Base-by-base conservation (phyloP, 1,139 yeast genomes). In the Trichomonascaceae sp. region DNA sequence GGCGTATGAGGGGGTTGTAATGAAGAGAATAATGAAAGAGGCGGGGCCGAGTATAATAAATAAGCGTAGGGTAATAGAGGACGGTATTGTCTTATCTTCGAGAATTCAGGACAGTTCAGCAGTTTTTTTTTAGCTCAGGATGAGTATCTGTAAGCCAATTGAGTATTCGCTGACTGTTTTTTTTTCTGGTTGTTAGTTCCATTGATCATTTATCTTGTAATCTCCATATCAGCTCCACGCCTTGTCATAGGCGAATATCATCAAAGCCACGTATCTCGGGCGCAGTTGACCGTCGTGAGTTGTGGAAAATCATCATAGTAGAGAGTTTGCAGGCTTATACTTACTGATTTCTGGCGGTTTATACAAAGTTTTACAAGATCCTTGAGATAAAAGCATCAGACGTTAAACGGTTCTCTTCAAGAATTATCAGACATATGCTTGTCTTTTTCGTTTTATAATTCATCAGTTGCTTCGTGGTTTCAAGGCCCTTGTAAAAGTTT, bases 211-310 rank as follows among this genome's bases (percentile, higher is more conserved):
- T 3, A n/a, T 9, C 17, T 13, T 36, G 15, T 4, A 32, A 32
- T 4, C 17, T 15, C 41, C 17, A 17, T 36, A 36, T 80, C 93
- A 85, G 95, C 79, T 72, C 93, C 95, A 85, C 90, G 96, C 97
- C 97, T 87, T 85, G 98, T 91, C 96, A 91, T 82, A 89, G 97
- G 97, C 97, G 78, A 74, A 72, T 82, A 74, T 91, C 98, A 91
- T 91, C 98, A 91, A 80, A 71, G 89, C 82, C 80, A 75, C 81
- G 81, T 79, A 82, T 82, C 80, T 81, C 80, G 78, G 81, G 84
- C 91, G 79, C 96, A 90, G 98, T 87, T 85, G 98, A 91, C 98
- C 98, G 98, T 91, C 98, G 98, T 91, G 98, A 91, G 84, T 77
- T 81, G 87, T 88, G 93, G 87, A 74, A 75, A 77, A 76, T 88